Evolutionary conservation across 805 yeast species (phyloP).

Genomic region (Kuraishia floccosa): DNA sequence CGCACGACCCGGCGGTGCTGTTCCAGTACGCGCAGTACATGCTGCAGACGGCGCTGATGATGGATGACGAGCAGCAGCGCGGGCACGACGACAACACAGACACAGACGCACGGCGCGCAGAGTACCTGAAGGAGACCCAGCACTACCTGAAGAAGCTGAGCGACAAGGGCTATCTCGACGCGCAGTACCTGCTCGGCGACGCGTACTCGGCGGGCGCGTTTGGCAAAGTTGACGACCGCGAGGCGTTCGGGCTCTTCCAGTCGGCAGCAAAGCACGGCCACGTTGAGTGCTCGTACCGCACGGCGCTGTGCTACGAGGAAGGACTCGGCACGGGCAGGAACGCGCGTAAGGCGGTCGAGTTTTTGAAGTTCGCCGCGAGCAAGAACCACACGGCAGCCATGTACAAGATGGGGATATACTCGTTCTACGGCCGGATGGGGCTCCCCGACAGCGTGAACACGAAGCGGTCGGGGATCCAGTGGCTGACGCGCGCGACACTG

Average conservation of each 20-base stretch:
- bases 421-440: slow-evolving; percentile 81
- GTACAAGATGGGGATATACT: slow-evolving; percentile 83
- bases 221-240: slow-evolving; percentile 68
- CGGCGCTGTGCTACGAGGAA: slow-evolving; percentile 85
- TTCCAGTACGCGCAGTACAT: slow-evolving; percentile 88
- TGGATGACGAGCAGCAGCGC: slow-evolving; percentile 22
- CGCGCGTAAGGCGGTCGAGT: slow-evolving; percentile 75
- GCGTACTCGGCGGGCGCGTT: slow-evolving; percentile 78
- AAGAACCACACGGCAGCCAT: slow-evolving; percentile 95
- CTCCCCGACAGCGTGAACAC: slow-evolving; percentile 53
- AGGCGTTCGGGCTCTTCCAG: slow-evolving; percentile 68
- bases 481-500: slow-evolving; percentile 83
- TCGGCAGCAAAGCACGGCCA: slow-evolving; percentile 93
- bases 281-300: slow-evolving; percentile 81
- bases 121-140: slow-evolving; percentile 68
- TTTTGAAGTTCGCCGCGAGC: slow-evolving; percentile 75
- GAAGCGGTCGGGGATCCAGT: slow-evolving; percentile 80
- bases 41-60: slow-evolving; percentile 71
- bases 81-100: slow-evolving; percentile 1
- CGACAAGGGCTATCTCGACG: slow-evolving; percentile 76
- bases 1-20: slow-evolving; percentile 77
- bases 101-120: slow-evolving; percentile 11
- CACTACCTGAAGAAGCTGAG: slow-evolving; percentile 58
- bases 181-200: slow-evolving; percentile 89
- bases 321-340: slow-evolving; percentile 91